These are phyloP conservation scores for Scheffersomyces quercinus DNA, from an alignment of 1,139 yeast species.

Conservation along the genomic window DNA sequence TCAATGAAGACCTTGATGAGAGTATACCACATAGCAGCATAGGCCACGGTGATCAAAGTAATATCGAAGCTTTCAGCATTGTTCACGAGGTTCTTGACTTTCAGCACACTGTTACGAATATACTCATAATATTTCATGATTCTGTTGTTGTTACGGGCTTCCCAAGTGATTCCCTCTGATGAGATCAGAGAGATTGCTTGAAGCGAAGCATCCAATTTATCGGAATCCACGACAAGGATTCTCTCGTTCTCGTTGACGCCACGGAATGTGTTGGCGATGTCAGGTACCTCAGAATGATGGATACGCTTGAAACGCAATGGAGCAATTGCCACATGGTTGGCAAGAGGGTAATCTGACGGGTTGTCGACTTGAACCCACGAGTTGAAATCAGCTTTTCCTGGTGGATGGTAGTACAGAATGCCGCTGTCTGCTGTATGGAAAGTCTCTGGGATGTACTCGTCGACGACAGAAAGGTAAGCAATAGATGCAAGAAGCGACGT, in stretches of 20 bases:
- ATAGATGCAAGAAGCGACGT: constrained; percentile 77
- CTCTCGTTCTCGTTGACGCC: constrained; percentile 40
- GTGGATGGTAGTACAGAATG: constrained; percentile 46
- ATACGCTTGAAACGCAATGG: constrained; percentile 57
- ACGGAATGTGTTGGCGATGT: constrained; percentile 29
- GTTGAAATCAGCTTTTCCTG: constrained; percentile 34
- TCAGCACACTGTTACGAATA: constrained; percentile 44
- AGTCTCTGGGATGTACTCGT: constrained; percentile 62
- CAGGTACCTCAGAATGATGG: constrained; percentile 33
- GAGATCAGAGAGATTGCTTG: constrained; percentile 30
- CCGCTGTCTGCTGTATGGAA: constrained; percentile 20
- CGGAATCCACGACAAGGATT: constrained; percentile 42
- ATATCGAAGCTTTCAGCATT: constrained; percentile 91
- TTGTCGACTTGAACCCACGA: constrained; percentile 44
- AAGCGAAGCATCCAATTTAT: constrained; percentile 34
- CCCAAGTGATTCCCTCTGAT: constrained; percentile 57
- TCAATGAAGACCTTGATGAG: constrained; percentile 75
- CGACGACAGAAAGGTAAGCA: constrained; percentile 80
- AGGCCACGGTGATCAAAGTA: constrained; percentile 76
- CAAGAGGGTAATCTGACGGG: constrained; percentile 32
- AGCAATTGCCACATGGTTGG: constrained; percentile 48
- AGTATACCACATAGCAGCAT: constrained; percentile 88
- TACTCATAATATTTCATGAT: constrained; percentile 68
- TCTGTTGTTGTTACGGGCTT: constrained; percentile 64
- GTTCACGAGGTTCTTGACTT: constrained; percentile 54